Percentiles rank a stretch among this genome's conserved stretches.
These are phyloP conservation scores for Citeromyces hawaiiensis DNA, from an alignment of 1,139 yeast genomes.

Conservation along the genomic window DNA sequence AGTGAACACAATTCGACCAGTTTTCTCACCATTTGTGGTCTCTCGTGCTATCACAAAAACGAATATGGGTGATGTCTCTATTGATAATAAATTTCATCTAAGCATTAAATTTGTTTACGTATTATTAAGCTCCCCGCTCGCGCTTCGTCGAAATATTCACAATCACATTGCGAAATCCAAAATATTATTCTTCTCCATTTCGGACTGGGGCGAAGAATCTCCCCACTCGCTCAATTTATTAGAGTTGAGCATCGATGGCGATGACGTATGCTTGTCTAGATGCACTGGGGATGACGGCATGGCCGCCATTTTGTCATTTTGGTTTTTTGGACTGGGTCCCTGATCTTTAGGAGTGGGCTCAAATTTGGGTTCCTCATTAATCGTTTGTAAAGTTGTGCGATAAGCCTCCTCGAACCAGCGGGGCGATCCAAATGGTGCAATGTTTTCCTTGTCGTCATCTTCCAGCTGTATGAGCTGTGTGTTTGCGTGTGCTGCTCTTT, in stretches of 20 bases:
- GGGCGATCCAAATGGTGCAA: slow-evolving; percentile 2
- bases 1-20: too few relatives aligned
- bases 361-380: neutral
- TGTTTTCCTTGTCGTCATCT: slow-evolving; percentile 6
- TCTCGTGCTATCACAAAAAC: too few relatives aligned
- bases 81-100: too few relatives aligned
- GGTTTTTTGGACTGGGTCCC: neutral
- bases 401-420: slow-evolving; percentile 1
- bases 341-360: slow-evolving; percentile 2
- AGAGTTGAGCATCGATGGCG: neutral
- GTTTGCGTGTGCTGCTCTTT: slow-evolving; percentile 3
- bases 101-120: too few relatives aligned
- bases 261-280: slow-evolving; percentile 1
- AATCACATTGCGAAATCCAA: neutral
- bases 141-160: too few relatives aligned
- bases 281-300: slow-evolving; percentile 3
- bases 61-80: too few relatives aligned
- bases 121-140: too few relatives aligned
- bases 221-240: neutral
- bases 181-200: neutral
- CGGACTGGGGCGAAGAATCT: neutral
- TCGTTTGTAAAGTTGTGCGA: neutral
- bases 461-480: slow-evolving; percentile 5
- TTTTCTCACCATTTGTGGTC: too few relatives aligned
- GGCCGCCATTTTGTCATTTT: slow-evolving; percentile 2